Base-by-base conservation (phyloP, 2,329 filamentous ascomycete genomes). In the Plectosphaerella sp. region DNA sequence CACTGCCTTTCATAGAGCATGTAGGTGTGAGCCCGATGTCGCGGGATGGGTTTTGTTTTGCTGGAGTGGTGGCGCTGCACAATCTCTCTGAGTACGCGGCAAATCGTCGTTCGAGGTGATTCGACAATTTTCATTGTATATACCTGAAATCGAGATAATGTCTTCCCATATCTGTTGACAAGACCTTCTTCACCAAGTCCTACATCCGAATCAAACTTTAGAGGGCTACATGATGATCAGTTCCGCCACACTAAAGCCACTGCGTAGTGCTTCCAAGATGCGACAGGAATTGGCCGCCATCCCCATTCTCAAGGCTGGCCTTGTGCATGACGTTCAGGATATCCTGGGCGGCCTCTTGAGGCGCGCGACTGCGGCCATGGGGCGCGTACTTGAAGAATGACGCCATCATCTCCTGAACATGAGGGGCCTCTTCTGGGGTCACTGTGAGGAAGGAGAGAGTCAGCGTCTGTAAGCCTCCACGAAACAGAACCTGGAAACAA, bases 211-310 rank as follows among this genome's bases (percentile, higher is more conserved):
- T n/a, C n/a, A n/a, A n/a, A n/a, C n/a, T n/a, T n/a, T n/a, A n/a
- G n/a, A n/a, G n/a, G n/a, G n/a, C n/a, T n/a, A n/a, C n/a, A n/a
- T n/a, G n/a, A n/a, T n/a, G n/a, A n/a, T n/a, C n/a, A n/a, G n/a
- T n/a, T 15, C 11, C 36, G n/a, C 36, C 5, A 7, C 37, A 41
- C 62, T 58, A 82, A 9, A 82, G 45, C 79, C 78, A 83, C 50
- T 75, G 68, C 63, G 79, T 75, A 56, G 69, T 78, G 4, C 80
- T 78, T 3, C 80, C 78, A 52, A 71, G 59, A 36, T 86, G 80
- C 25, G 78, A 80, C 1, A 84, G 56, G 57, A 80, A 82, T 0
- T 66, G 62, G 3, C 82, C 82, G 2, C 70, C 78, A 58, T 74
- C 57, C 0, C 73, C 75, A 39, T 61, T 67, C 46, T 75, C 72